Conservation (phyloP, 2,329 filamentous ascomycete species). For the Emmonsia crescens region DNA sequence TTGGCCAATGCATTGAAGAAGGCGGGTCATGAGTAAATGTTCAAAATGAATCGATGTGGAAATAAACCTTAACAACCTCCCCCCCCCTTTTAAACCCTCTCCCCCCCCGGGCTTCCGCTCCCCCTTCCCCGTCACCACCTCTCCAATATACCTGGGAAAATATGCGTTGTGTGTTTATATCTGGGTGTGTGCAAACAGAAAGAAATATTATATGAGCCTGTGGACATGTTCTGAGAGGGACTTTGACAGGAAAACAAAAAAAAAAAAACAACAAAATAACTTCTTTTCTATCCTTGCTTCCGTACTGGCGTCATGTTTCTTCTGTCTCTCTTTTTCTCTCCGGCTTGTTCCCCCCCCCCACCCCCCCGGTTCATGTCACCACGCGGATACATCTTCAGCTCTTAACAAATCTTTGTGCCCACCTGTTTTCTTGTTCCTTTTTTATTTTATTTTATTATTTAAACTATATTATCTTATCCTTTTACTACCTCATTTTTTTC, state of each 20-base stretch:
- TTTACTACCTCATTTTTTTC: background rate
- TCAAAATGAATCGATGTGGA: slow-evolving; percentile 11
- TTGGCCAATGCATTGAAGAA: slow-evolving; percentile 75
- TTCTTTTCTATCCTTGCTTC: background rate
- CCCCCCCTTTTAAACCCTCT: background rate
- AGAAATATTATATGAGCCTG: background rate
- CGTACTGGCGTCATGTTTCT: background rate
- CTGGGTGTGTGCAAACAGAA: background rate
- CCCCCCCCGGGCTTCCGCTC: background rate
- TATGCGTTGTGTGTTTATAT: background rate
- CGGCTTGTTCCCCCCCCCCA: background rate
- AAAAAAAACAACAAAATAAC: background rate
- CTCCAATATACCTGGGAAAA: background rate
- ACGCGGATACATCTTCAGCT: background rate
- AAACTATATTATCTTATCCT: background rate
- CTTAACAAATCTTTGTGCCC: background rate
- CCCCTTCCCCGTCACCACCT: background rate
- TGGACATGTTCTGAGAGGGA: background rate
- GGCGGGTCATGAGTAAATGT: slow-evolving; percentile 40
- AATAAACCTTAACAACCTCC: background rate
- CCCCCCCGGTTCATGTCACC: background rate
- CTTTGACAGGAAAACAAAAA: background rate
- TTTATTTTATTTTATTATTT: background rate
- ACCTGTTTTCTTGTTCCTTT: background rate
- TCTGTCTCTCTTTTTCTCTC: background rate